Conservation (phyloP, 2,329 filamentous ascomycete species). For the Diaporthe helianthi region DNA sequence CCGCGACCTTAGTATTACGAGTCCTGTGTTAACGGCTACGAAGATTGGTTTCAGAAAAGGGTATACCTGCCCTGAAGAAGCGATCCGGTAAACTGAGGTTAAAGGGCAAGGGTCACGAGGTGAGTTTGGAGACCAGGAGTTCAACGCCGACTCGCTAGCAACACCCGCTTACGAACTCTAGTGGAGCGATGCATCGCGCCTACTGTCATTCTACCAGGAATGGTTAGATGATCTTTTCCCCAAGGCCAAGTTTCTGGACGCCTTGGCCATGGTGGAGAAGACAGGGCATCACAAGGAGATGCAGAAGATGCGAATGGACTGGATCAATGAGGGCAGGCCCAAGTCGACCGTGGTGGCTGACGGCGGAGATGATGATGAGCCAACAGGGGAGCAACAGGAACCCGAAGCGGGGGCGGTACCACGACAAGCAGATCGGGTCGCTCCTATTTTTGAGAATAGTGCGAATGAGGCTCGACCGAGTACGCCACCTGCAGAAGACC, state of each 20-base stretch:
- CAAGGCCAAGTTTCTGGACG: constrained; percentile 92
- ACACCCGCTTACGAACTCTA: constrained; percentile 43
- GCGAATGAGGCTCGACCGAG: constrained; percentile 40
- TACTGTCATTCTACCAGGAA: constrained; percentile 90
- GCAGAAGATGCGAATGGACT: constrained; percentile 76
- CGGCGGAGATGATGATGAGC: constrained; percentile 42
- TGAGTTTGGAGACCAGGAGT: constrained; percentile 45
- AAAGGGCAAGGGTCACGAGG: constrained; percentile 94
- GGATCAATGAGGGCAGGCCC: constrained; percentile 80
- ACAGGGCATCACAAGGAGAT: constrained; percentile 84
- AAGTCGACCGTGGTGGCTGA: constrained; percentile 45
- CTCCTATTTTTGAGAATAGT: constrained; percentile 48
- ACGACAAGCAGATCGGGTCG: constrained; percentile 44
- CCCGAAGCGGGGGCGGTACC: constrained; percentile 35
- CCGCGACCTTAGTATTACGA: not conserved
- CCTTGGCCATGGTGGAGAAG: constrained; percentile 89
- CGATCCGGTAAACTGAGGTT: constrained; percentile 77
- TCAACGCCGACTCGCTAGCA: not conserved
- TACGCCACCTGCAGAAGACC: constrained; percentile 46
- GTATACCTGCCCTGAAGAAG: constrained; percentile 81
- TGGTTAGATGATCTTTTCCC: constrained; percentile 98
- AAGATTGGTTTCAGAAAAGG: constrained; percentile 81
- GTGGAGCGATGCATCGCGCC: constrained; percentile 82
- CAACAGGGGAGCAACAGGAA: constrained; percentile 23
- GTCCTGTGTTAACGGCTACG: constrained; percentile 32